Conservation (phyloP, 2,329 filamentous ascomycete genomes). For the Penicillium janthinellum region DNA sequence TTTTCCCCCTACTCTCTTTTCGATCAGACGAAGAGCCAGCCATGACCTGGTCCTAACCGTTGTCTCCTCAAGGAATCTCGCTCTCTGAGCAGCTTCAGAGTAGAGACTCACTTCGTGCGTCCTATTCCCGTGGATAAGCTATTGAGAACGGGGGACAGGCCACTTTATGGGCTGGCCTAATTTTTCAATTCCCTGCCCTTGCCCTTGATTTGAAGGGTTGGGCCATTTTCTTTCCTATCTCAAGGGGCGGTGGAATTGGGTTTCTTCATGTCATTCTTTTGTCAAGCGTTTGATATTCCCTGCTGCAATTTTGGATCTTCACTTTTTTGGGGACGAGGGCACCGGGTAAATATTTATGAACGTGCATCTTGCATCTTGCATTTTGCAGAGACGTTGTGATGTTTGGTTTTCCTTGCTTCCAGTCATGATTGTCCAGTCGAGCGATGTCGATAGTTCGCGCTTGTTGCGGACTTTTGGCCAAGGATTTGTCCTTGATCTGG, state of each 20-base stretch:
- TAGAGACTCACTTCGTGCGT: not conserved
- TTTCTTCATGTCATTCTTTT: not conserved
- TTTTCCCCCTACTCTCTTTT: constrained; percentile 1
- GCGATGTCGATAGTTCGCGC: constrained; percentile 7
- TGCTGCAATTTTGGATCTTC: constrained; percentile 3
- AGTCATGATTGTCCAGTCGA: not conserved
- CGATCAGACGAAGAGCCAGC: not conserved
- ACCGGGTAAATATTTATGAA: constrained; percentile 12
- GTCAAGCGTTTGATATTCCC: not conserved
- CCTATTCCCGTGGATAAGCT: not conserved
- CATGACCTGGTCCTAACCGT: not conserved
- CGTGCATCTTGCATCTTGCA: constrained; percentile 21
- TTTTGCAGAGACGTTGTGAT: constrained; percentile 14
- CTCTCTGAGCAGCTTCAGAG: not conserved
- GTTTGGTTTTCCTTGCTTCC: constrained; percentile 19
- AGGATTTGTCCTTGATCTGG: constrained; percentile 15
- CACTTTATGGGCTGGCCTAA: not conserved
- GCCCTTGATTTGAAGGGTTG: constrained; percentile 5
- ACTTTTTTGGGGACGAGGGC: not conserved
- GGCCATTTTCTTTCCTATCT: not conserved
- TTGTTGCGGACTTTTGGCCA: constrained; percentile 18
- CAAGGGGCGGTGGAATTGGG: constrained; percentile 8
- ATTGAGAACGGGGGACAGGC: too few relatives aligned
- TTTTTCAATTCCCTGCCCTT: not conserved
- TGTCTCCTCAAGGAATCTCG: not conserved